These are phyloP conservation scores for Chlorella sp. DNA, from an alignment of 139 green algal species.

Conservation along the genomic window DNA sequence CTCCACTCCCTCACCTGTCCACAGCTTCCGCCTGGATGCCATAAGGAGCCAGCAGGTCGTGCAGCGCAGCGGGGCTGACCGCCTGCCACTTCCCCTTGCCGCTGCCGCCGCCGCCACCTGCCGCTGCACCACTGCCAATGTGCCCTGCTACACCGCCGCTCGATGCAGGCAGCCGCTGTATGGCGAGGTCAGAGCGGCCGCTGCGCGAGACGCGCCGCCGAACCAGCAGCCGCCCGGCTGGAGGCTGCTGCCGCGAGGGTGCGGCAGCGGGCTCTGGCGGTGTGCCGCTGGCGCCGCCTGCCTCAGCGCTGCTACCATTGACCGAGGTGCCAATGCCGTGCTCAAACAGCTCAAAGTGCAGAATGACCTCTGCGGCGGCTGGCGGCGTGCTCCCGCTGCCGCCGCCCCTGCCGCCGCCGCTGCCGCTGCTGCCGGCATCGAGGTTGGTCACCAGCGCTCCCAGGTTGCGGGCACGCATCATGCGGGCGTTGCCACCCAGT, in stretches of 20 bases:
- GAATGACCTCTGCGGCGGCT: not conserved
- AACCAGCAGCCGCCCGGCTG: not conserved
- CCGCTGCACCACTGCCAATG: not conserved
- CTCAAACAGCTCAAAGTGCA: not conserved
- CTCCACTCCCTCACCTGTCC: not conserved
- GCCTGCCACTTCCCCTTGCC: conserved; percentile 10
- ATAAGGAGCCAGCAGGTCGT: conserved; percentile 37
- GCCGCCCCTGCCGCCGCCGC: not conserved
- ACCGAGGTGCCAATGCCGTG: no score
- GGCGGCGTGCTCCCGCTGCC: not conserved
- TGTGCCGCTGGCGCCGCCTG: no score
- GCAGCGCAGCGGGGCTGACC: conserved; percentile 41
- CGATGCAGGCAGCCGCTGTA: not conserved
- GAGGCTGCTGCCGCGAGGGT: no score
- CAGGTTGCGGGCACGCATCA: conserved; percentile 60
- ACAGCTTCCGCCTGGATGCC: conserved; percentile 56
- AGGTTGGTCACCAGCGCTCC: conserved; percentile 57
- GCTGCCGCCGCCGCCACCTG: not conserved
- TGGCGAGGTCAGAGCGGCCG: conserved; percentile 1
- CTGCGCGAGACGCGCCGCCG: not conserved
- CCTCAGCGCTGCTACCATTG: no score
- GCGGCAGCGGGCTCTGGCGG: no score
- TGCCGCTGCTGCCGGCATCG: not conserved
- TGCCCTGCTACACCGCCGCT: not conserved
- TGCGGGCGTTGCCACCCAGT: conserved; percentile 63